phyloP scores from a whole-genome alignment of 2,329 filamentous ascomycete species.

The Tolypocladium amazonense region DNA sequence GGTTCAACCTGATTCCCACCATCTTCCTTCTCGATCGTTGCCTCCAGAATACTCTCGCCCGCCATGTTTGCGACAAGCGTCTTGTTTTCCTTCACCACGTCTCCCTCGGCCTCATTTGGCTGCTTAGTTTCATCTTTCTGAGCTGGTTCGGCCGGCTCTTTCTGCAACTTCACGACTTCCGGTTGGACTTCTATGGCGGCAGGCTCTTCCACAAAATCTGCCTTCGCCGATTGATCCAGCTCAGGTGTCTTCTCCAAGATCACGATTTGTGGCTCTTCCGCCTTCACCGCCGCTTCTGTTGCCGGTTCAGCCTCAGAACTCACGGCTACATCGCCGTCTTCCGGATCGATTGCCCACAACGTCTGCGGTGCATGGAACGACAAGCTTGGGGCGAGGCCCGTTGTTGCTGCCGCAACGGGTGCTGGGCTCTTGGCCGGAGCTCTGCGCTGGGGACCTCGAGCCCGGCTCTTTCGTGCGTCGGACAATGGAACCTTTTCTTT shows the following conservation, averaged over 20 bases:
- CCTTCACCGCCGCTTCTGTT: slow-evolving; percentile 3
- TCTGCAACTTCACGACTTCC: background rate
- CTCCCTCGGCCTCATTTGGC: background rate
- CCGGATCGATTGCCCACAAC: slow-evolving; percentile 41
- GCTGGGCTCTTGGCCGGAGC: slow-evolving; percentile 45
- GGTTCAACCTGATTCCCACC: slow-evolving; percentile 22
- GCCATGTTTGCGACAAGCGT: slow-evolving; percentile 30
- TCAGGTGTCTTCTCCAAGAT: background rate
- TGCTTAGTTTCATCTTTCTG: background rate
- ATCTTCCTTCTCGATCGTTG: slow-evolving; percentile 23
- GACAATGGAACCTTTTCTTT: slow-evolving; percentile 69
- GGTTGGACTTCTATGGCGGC: background rate
- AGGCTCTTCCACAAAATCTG: slow-evolving; percentile 1
- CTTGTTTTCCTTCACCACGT: slow-evolving; percentile 15
- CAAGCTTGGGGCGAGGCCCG: slow-evolving; percentile 24
- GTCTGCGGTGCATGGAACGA: slow-evolving; percentile 36
- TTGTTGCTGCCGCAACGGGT: slow-evolving; percentile 17
- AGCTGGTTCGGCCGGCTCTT: background rate
- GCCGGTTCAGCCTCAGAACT: slow-evolving; percentile 6
- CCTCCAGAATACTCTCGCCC: slow-evolving; percentile 31
- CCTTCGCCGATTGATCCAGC: background rate
- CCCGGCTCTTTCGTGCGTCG: slow-evolving; percentile 84
- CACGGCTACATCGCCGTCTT: slow-evolving; percentile 31
- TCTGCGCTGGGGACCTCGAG: slow-evolving; percentile 74
- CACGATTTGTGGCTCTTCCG: background rate